phyloP scores from a whole-genome alignment of 2,329 filamentous ascomycete genomes.

The Delphinella strobiligena region DNA sequence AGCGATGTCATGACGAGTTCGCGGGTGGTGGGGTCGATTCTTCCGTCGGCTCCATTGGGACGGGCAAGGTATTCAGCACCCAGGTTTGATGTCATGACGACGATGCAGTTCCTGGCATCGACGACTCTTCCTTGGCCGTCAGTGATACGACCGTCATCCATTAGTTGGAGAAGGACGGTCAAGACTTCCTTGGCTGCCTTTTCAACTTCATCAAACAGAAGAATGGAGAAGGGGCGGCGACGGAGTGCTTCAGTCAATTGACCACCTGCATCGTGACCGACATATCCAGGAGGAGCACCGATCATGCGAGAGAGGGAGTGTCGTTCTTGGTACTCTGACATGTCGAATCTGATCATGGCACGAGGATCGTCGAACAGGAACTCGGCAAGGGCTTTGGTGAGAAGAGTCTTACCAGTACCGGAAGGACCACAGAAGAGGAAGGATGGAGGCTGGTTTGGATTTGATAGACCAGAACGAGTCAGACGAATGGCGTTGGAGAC shows the following conservation, averaged over 20 bases:
- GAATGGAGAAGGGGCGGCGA: conserved; percentile 90
- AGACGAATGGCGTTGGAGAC: conserved; percentile 94
- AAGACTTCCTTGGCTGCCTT: conserved; percentile 97
- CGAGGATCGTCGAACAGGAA: conserved; percentile 97
- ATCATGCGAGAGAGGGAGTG: conserved; percentile 96
- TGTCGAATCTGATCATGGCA: conserved; percentile 97
- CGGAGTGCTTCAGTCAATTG: conserved; percentile 92
- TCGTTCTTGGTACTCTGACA: conserved; percentile 98
- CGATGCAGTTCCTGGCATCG: conserved; percentile 95
- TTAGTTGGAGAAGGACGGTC: conserved; percentile 94
- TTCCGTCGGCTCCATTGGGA: conserved; percentile 64
- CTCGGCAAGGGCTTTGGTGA: conserved; percentile 93
- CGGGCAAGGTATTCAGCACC: conserved; percentile 88
- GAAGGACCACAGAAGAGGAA: conserved; percentile 99
- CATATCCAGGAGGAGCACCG: conserved; percentile 90
- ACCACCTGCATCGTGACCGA: conserved; percentile 90
- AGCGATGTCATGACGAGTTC: conserved; percentile 86
- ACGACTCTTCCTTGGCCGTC: conserved; percentile 93
- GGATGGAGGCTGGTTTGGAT: conserved; percentile 92
- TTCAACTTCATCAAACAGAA: conserved; percentile 96
- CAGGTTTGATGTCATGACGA: conserved; percentile 97
- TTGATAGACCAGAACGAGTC: conserved; percentile 84
- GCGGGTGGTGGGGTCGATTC: conserved; percentile 71
- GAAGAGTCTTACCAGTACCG: conserved; percentile 92
- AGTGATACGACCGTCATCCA: conserved; percentile 97